Evolutionary conservation across 495 filamentous ascomycete species (phyloP), one percentile per base, ranked within the genome.

Genomic region (Daldinia concentrica): DNA sequence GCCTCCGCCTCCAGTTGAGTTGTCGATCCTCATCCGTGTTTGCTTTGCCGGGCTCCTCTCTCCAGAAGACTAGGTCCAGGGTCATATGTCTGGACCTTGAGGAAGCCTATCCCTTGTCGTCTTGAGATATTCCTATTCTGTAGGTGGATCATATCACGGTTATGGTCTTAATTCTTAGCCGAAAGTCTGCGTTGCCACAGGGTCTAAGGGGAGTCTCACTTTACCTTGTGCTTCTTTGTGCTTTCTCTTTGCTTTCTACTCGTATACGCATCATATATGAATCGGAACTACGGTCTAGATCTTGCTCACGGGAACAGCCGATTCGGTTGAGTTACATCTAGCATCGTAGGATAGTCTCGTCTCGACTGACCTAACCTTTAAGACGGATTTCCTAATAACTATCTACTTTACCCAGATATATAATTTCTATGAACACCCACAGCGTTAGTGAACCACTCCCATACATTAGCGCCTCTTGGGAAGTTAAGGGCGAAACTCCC

Each of bases 401-500:
- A 30, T 30, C 24, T 57, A 22, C 54, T 48, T 50, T 43, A 58
- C 51, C 68, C 69, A 60, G 54, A 59, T 72, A 72, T 64, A 63
- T 61, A 64, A 61, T 29, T 64, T 52, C 62, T 56, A 58, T 65
- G 64, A 30, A 60, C 64, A 58, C 60, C 56, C 27, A 66, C 34
- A 51, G 26, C 17, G 14, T 41, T 32, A 27, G 54, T 41, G 50
- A 63, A 36, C 48, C 36, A 58, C 66, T 66, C 22, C 58, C 2
- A 27, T 69, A 69, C 66, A 66, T 69, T 73, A 73, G 71, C 52
- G 71, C 29, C 1, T 6, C 50, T 11, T 39, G 41, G 51, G 62
- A 66, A 69, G 66, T 36, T 62, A 69, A 68, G 37, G 52, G 62
- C 32, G 41, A 50, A 66, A 69, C 57, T 62, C 71, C 66, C 69